phyloP scores from a whole-genome alignment of 192 early-diverging fungal genomes.

The Podila epigama region DNA sequence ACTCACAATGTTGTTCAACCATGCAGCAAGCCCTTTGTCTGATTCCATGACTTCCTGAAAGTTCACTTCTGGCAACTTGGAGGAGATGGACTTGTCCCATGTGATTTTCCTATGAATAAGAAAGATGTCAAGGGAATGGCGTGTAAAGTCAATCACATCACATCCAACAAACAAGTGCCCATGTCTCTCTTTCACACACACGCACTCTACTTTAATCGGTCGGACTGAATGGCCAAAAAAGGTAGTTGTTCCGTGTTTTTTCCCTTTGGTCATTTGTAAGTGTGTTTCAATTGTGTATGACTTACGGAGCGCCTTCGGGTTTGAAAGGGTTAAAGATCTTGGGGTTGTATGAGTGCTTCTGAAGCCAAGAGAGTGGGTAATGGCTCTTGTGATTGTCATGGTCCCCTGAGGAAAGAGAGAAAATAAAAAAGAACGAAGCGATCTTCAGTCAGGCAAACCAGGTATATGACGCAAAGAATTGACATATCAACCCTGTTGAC shows the following conservation, averaged over 20 bases:
- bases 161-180: slow-evolving; percentile 18
- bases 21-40: slow-evolving; percentile 69
- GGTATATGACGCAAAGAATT: no score
- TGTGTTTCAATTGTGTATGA: not conserved
- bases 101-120: slow-evolving; percentile 27
- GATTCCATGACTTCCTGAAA: slow-evolving; percentile 74
- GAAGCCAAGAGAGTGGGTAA: slow-evolving; percentile 69
- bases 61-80: slow-evolving; percentile 25
- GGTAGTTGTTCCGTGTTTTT: not conserved
- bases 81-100: slow-evolving; percentile 46
- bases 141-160: no score
- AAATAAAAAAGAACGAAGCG: slow-evolving; percentile 1
- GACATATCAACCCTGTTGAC: not conserved
- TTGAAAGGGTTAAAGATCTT: slow-evolving; percentile 37
- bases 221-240: slow-evolving; percentile 4
- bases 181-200: no score
- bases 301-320: slow-evolving; percentile 39
- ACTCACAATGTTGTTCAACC: slow-evolving; percentile 71
- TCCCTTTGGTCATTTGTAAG: not conserved
- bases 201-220: no score
- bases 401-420: slow-evolving; percentile 37
- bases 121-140: no score
- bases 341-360: slow-evolving; percentile 71
- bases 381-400: slow-evolving; percentile 67
- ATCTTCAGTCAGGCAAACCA: no score